Evolutionary conservation across 192 early-diverging fungal genomes (phyloP), one percentile per base, ranked within the genome.

Genomic region (Backusella circina): DNA sequence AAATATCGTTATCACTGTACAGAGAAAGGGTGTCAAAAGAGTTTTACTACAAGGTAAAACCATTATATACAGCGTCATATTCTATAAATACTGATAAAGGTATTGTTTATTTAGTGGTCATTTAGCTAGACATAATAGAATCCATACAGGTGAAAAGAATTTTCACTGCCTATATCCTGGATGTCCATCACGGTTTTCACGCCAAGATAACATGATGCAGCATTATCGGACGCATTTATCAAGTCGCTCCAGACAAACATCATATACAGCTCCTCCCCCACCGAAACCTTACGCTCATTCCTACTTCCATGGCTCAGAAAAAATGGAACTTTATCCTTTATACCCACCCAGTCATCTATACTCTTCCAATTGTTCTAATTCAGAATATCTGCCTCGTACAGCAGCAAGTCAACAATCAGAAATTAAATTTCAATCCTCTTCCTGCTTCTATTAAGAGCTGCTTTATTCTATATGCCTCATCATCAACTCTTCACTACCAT

Each of bases 161-260:
- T 94, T 90, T 76, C 44, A 81, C 0, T 95, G 94, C 68, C 77
- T 87, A 44, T 86, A 88, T 77, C 84, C 87, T 0, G 90, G 89
- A 3, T 95, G 93, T 79, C 81, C 82, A 10, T 91, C 89, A 76
- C 86, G 86, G 74, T 95, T 95, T 68, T 92, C 92, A 31, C 84
- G 93, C 47, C 91, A 93, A 70, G 93, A 95, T 80, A 93, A 95
- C 74, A 94, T 94, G 92, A 93, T 91, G 90, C 93, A 95, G 74
- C 93, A 95, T 81, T 93, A 92, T 77, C 89, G 92, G 61, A 93
- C 92, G 8, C 93, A 95, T 75, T 79, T 90, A 73, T 92, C 91
- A 54, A 72, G 87, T 21, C 87, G 88, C 67, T 90, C 88, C n/a
- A 88, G 89, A 2, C 70, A 70, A 7, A 41, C 51, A n/a, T 31